Evolutionary conservation across 306 rosid genomes (phyloP), one percentile per base, ranked within the genome.

Genomic region (Inga leiocalycina): DNA sequence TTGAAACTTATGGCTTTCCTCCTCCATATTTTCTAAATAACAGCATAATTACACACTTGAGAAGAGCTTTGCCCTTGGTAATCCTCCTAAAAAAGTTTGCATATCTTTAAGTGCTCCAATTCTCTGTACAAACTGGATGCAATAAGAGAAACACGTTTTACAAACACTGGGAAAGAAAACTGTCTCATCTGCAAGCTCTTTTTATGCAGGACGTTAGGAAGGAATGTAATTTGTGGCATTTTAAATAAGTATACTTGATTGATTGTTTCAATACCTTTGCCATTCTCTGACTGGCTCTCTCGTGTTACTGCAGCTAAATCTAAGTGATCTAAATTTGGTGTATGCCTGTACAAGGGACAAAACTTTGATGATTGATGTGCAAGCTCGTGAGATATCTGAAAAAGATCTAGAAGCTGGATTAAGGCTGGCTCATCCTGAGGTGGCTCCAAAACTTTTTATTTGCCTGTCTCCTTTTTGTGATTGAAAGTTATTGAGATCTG

Each of bases 301-400:
- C 46, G 73, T 71, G 84, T n/a, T 43, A 35, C 78, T 91, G 89
- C 97, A 96, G 99, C 93, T 96, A 72, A 86, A 84, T 81, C 77
- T 94, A 80, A 96, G 99, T 79, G 98, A 96, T 89, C 98, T 94
- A 78, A 96, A 96, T 87, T 87, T 96, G 91, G 83, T 96, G 71
- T 96, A 96, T 90, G 99, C 99, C 68, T 92, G 98, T 80, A 92
- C 98, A 39, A 91, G 85, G 89, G 99, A 96, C 81, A 94, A 94
- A 84, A 96, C 99, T 16, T 87, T 96, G 84, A 96, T 96, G 99
- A 96, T 96, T 84, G 99, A 94, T 52, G 98, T 96, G 81, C 97
- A 96, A 92, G 97, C 99, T 81, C 90, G 97, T 56, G 97, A 90
- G 89, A 94, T 96, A 83, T 90, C 98, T 12, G 97, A 96, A 37